phyloP scores from a whole-genome alignment of 2,329 filamentous ascomycete species.

The Fusarium sp. region DNA sequence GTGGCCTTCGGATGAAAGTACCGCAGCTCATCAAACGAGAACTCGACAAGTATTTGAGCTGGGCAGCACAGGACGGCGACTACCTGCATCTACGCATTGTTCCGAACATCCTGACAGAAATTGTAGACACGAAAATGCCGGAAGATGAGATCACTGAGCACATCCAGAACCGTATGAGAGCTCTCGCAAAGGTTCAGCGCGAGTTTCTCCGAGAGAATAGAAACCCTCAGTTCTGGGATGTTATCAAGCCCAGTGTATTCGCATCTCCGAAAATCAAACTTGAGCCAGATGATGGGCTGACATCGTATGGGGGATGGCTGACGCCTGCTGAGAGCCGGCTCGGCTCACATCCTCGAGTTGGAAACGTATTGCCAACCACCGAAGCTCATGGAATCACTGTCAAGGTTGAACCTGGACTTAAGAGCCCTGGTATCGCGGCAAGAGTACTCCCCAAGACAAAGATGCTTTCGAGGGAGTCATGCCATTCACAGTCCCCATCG shows the following conservation, averaged over 20 bases:
- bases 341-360: background rate
- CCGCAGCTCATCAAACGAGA: constrained; percentile 49
- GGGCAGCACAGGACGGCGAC: constrained; percentile 55
- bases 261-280: constrained; percentile 31
- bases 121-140: constrained; percentile 47
- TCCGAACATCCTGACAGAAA: constrained; percentile 53
- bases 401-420: constrained; percentile 22
- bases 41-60: constrained; percentile 51
- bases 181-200: constrained; percentile 51
- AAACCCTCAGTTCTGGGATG: constrained; percentile 47
- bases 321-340: constrained; percentile 1
- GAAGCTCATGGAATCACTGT: background rate
- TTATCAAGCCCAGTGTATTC: constrained; percentile 38
- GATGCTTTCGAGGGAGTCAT: background rate
- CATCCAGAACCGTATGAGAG: constrained; percentile 51
- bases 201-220: constrained; percentile 48
- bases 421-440: constrained; percentile 11
- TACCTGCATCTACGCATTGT: constrained; percentile 49
- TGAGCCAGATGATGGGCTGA: constrained; percentile 26
- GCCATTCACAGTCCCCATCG: background rate
- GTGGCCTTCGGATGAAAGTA: constrained; percentile 47
- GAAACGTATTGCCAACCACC: constrained; percentile 20
- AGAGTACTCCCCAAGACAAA: background rate
- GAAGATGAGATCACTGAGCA: constrained; percentile 48
- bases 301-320: constrained; percentile 12